Evolutionary conservation across 2,329 filamentous ascomycete species (phyloP), one percentile per base, ranked within the genome.

Genomic region (Scolecobasidium constrictum): DNA sequence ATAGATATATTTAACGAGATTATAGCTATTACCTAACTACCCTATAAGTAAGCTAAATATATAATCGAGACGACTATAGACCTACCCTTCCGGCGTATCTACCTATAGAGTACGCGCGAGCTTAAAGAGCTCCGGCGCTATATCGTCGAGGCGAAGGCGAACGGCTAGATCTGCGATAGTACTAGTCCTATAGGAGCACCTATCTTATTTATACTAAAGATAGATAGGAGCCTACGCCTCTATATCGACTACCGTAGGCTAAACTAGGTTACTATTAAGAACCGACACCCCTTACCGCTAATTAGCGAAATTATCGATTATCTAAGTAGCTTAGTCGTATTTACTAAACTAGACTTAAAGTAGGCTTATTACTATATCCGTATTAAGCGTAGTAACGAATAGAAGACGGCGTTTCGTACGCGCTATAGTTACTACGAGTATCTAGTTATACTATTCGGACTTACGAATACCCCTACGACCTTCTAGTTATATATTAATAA

Each of bases 211-310:
- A 46, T 58, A 19, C 46, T 40, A 19, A 64, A 62, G 47, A 52
- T 51, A 4, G 50, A 54, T 38, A 46, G 54, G 3, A 49, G 45
- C 5, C 42, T 60, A 7, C 45, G 49, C 16, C 41, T 65, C 34
- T 64, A 48, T 48, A 48, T 65, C 4, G 51, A 66, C 44, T 67
- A 65, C 47, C 38, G 51, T 40, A 46, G 26, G 1, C 47, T 65
- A 1, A 66, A 65, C 40, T 44, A 46, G 1, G 46, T 62, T n/a
- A 63, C 52, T 3, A 52, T 53, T 19, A 61, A 64, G 48, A 52
- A 64, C 44, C 39, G 50, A 1, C 60, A 60, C 46, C 48, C 50
- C 3, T 40, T 62, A 16, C 57, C 50, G 0, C 43, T 61, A 3
- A 60, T 65, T 33, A 43, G 40, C 11, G 53, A 66, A 41, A 56